Conservation (phyloP, 176 grass and related monocot species). For the Dendrocalamus sinicus region DNA sequence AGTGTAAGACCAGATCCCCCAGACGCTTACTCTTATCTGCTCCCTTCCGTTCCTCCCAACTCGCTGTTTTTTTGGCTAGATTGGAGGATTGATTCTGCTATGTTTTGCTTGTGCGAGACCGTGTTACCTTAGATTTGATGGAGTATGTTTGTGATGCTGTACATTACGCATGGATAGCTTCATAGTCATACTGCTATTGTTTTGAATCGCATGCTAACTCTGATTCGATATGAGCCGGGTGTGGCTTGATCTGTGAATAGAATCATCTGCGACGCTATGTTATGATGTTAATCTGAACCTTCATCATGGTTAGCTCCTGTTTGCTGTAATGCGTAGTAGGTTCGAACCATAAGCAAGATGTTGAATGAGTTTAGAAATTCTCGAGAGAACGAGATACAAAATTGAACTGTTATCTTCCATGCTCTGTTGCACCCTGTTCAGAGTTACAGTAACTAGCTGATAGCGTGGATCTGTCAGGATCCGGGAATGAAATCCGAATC, state of each 20-base stretch:
- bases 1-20: conserved; percentile 58
- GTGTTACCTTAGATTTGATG: background rate
- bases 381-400: background rate
- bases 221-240: background rate
- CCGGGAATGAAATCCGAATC: too few relatives aligned
- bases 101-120: background rate
- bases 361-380: background rate
- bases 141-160: background rate
- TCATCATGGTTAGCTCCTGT: background rate
- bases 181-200: background rate
- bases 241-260: background rate
- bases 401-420: too few relatives aligned
- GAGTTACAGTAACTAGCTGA: background rate
- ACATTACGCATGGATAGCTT: background rate
- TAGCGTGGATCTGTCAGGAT: background rate
- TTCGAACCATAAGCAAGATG: background rate
- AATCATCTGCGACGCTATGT: background rate
- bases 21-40: background rate
- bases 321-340: background rate
- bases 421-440: background rate
- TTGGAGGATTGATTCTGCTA: background rate
- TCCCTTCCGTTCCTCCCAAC: too few relatives aligned
- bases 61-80: background rate
- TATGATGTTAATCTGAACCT: background rate
- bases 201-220: background rate